Base-by-base conservation (phyloP, 352 stramenopile species). In the Pythium periplocum region DNA sequence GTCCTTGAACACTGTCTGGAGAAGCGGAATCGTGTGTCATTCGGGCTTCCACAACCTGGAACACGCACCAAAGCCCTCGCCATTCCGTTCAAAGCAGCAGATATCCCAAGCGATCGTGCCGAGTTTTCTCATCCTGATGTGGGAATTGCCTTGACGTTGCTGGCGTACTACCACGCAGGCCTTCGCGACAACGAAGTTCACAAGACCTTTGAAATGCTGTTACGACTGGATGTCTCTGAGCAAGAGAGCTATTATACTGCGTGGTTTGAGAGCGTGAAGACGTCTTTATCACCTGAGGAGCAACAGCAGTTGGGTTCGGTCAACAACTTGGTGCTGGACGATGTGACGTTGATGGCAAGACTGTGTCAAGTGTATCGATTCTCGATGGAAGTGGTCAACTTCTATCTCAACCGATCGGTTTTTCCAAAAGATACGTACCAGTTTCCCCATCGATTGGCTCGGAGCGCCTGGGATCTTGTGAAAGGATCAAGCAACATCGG, bases 21-120 rank as follows among this genome's bases (percentile, higher is more conserved):
- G 45, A 95, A 96, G 61, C 78, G 86, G 3, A 79, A 91, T 52
- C 70, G 86, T n/a, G 86, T 96, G 0, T 58, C 90, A 38, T 97
- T 83, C 62, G 89, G 87, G 0, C 64, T 96, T 44, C 64, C 72
- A 12, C 42, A 64, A 5, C 48, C 49, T 37, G 58, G 57, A 1
- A 61, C 66, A 0, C 79, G 81, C 30, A 39, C 3, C 0, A 96
- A 95, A 56, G 65, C 69, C 17, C 69, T 97, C 17, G 87, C 83
- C 6, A 84, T 97, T 9, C 90, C 88, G 17, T 97, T 95, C 53
- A 68, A 76, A 53, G 86, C 78, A 12, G 83, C 83, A 2, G 85
- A 96, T 62, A 85, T 60, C 40, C 53, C 53, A 11, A 40, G 45
- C 3, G 53, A 60, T 26, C 53, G 53, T 30, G 53, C 53, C 9